phyloP scores from a whole-genome alignment of 2,329 filamentous ascomycete species.

The Periconia digitata region DNA sequence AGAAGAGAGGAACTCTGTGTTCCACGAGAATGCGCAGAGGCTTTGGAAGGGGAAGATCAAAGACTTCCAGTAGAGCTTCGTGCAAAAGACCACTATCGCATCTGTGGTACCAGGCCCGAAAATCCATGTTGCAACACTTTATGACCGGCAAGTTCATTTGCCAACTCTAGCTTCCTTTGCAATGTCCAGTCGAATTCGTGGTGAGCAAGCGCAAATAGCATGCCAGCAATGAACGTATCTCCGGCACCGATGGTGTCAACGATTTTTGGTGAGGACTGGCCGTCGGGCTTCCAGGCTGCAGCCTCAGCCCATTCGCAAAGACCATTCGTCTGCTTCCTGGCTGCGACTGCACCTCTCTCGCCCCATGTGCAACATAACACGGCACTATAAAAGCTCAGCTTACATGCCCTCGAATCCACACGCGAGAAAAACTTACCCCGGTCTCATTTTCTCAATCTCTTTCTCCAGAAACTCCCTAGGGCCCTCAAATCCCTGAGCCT shows the following conservation, averaged over 20 bases:
- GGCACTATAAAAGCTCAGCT: background rate
- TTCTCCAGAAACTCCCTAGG: conserved; percentile 36
- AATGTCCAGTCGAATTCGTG: conserved; percentile 53
- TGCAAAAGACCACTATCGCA: background rate
- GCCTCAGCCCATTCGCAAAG: conserved; percentile 12
- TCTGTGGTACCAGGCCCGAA: conserved; percentile 13
- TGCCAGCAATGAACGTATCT: conserved; percentile 74
- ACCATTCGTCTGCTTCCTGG: conserved; percentile 39
- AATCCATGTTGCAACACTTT: conserved; percentile 72
- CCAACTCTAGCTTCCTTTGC: conserved; percentile 57
- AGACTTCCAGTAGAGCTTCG: background rate
- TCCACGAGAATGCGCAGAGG: conserved; percentile 24
- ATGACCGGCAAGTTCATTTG: conserved; percentile 65
- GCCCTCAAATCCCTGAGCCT: conserved; percentile 20
- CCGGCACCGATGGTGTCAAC: conserved; percentile 70
- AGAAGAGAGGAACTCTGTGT: conserved; percentile 31
- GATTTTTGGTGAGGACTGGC: background rate
- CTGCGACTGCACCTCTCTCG: conserved; percentile 53
- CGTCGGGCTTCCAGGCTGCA: background rate
- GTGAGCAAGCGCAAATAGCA: conserved; percentile 63
- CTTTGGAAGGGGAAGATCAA: conserved; percentile 31
- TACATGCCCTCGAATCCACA: background rate
- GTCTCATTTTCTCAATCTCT: conserved; percentile 25
- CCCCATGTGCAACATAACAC: conserved; percentile 64
- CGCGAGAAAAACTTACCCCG: conserved; percentile 52